Percentiles rank a stretch among this genome's conserved stretches.
These are phyloP conservation scores for Huntiella omanensis DNA, from an alignment of 2,329 filamentous ascomycete genomes.

Conservation along the genomic window DNA sequence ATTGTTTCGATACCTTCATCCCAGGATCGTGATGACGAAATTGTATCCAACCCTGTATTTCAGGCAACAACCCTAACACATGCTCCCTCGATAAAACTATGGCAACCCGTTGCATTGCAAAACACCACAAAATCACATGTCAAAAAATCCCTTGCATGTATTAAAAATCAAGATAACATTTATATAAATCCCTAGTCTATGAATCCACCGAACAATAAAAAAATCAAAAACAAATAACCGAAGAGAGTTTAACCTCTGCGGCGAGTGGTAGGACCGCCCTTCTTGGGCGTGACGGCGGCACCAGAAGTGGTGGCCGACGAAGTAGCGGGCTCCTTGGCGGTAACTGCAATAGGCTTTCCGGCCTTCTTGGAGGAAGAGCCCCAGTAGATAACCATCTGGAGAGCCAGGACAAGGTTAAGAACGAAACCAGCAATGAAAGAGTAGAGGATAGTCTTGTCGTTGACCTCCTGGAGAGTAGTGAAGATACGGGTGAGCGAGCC, in stretches of 20 bases:
- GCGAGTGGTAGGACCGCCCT: slow-evolving; percentile 24
- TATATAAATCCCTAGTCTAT: too few relatives aligned
- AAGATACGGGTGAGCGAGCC: slow-evolving; percentile 91
- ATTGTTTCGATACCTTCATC: too few relatives aligned
- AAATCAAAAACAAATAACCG: slow-evolving; percentile 3
- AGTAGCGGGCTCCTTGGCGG: slow-evolving; percentile 10
- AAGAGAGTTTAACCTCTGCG: slow-evolving; percentile 20
- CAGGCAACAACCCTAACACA: too few relatives aligned
- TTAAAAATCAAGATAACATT: neutral
- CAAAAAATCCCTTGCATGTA: too few relatives aligned
- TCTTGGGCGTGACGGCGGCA: slow-evolving; percentile 20
- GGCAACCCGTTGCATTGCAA: too few relatives aligned
- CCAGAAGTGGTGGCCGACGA: slow-evolving; percentile 15
- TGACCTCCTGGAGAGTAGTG: slow-evolving; percentile 91
- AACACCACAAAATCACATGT: too few relatives aligned
- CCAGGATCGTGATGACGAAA: too few relatives aligned
- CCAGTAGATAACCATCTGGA: slow-evolving; percentile 96
- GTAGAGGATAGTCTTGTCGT: slow-evolving; percentile 90
- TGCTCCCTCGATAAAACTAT: too few relatives aligned
- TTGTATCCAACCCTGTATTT: too few relatives aligned
- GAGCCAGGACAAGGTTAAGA: slow-evolving; percentile 73
- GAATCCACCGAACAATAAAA: neutral
- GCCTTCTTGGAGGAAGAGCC: slow-evolving; percentile 38
- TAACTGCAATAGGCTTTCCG: slow-evolving; percentile 17
- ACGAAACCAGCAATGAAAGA: slow-evolving; percentile 79